Percentiles rank a stretch among this genome's conserved stretches.
Conservation (phyloP, 768 basidiomycete genomes). For the Suillus americanus region DNA sequence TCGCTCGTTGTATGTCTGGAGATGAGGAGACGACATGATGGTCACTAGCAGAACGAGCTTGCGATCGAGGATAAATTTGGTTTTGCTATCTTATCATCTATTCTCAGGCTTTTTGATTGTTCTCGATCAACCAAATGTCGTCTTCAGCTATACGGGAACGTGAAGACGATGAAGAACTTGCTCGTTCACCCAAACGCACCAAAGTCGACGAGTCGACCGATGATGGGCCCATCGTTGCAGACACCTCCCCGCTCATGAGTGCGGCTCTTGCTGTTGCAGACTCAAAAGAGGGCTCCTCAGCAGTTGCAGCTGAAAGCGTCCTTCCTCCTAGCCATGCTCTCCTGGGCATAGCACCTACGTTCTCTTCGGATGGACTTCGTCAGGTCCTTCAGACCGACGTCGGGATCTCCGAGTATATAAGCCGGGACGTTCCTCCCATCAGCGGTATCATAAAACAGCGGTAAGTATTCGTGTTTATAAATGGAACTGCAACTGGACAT, state of each 20-base stretch:
- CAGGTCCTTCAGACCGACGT: conserved; percentile 76
- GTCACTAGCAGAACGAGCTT: conserved; percentile 5
- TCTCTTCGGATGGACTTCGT: conserved; percentile 51
- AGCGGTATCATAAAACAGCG: conserved; percentile 97
- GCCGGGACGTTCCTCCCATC: conserved; percentile 65
- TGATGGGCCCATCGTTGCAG: conserved; percentile 14
- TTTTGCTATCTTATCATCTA: conserved; percentile 12
- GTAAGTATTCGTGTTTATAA: conserved; percentile 40
- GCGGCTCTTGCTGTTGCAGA: conserved; percentile 6
- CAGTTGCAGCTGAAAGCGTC: conserved; percentile 31
- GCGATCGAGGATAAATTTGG: not conserved
- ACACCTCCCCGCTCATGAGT: not conserved
- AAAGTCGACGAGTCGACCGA: conserved; percentile 30
- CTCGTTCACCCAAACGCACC: conserved; percentile 39
- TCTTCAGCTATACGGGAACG: conserved; percentile 44
- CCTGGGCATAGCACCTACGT: conserved; percentile 55
- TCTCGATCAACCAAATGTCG: conserved; percentile 23
- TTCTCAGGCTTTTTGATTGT: conserved; percentile 2
- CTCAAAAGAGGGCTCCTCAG: conserved; percentile 8
- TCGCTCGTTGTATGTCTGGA: conserved; percentile 62
- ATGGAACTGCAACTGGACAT: not conserved
- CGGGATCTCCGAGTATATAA: conserved; percentile 87
- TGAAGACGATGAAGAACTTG: conserved; percentile 44
- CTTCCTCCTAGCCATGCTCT: conserved; percentile 77
- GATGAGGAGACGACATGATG: conserved; percentile 37